phyloP scores from a whole-genome alignment of 352 stramenopile genomes.

The Phytopythium boreale region DNA sequence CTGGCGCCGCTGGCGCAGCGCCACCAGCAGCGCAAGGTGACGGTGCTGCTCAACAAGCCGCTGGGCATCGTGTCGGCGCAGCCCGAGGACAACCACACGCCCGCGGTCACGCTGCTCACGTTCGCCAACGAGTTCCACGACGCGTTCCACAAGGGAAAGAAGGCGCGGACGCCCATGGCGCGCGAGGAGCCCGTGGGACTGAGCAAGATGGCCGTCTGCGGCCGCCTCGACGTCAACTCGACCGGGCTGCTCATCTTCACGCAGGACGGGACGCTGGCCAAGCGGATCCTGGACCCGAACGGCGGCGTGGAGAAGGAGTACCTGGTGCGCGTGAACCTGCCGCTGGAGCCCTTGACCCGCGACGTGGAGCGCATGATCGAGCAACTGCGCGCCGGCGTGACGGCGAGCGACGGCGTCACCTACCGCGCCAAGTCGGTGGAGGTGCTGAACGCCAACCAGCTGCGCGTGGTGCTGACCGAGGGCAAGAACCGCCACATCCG shows the following conservation, averaged over 20 bases:
- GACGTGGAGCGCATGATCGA: conserved; percentile 32
- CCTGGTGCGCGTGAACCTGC: conserved; percentile 66
- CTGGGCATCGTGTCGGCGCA: conserved; percentile 82
- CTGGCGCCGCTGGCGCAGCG: conserved; percentile 64
- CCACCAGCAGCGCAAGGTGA: conserved; percentile 77
- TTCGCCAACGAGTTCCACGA: conserved; percentile 75
- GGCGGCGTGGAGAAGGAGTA: conserved; percentile 83
- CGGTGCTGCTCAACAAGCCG: conserved; percentile 81
- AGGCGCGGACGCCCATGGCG: conserved; percentile 15
- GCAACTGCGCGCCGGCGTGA: conserved; percentile 52
- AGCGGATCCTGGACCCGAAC: conserved; percentile 72
- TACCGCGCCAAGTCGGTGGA: conserved; percentile 80
- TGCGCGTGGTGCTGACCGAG: conserved; percentile 91
- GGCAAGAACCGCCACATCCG: conserved; percentile 96
- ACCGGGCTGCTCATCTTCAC: conserved; percentile 81
- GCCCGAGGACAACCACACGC: conserved; percentile 57
- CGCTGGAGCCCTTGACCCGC: conserved; percentile 38
- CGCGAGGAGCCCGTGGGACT: conserved; percentile 51
- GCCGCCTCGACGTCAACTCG: conserved; percentile 81
- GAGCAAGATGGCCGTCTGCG: conserved; percentile 81
- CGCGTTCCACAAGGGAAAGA: not conserved
- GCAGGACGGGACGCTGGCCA: conserved; percentile 71
- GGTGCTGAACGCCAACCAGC: conserved; percentile 76
- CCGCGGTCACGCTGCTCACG: conserved; percentile 72
- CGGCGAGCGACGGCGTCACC: conserved; percentile 48